phyloP scores from a whole-genome alignment of 2,329 filamentous ascomycete genomes.

The Diaporthe aspalathi region DNA sequence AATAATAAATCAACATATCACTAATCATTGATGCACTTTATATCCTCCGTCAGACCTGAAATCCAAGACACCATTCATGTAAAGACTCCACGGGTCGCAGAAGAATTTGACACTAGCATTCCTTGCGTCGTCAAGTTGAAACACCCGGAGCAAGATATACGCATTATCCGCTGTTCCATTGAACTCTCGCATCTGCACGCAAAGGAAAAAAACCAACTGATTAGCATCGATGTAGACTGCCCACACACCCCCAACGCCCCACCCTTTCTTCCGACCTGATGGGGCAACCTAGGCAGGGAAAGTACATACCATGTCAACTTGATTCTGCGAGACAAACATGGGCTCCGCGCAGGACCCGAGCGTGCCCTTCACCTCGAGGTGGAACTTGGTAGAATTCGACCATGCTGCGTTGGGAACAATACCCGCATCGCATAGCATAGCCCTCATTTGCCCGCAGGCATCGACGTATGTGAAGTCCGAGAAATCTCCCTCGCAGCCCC shows the following conservation, averaged over 20 bases:
- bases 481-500: not conserved
- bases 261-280: not conserved
- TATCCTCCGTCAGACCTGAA: conserved; percentile 14
- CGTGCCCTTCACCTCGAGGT: conserved; percentile 8
- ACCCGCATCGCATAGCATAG: not conserved
- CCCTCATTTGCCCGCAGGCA: not conserved
- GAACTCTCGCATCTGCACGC: conserved; percentile 4
- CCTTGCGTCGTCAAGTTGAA: not conserved
- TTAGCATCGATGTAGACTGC: not conserved
- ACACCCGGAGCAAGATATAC: conserved; percentile 9
- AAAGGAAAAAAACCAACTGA: not conserved
- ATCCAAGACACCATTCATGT: not conserved
- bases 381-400: conserved; percentile 7
- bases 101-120: not conserved
- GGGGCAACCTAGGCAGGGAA: not conserved
- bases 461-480: conserved; percentile 15
- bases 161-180: not conserved
- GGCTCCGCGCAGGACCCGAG: not conserved
- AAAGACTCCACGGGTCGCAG: not conserved
- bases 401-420: not conserved
- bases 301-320: conserved; percentile 5
- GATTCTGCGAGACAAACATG: conserved; percentile 19
- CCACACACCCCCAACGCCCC: not conserved
- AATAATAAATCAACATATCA: no score
- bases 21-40: conserved; percentile 8